Percentiles rank a stretch among this genome's conserved stretches.
phyloP scores from a whole-genome alignment of 352 stramenopile species.

The Phytophthora tentaculata region DNA sequence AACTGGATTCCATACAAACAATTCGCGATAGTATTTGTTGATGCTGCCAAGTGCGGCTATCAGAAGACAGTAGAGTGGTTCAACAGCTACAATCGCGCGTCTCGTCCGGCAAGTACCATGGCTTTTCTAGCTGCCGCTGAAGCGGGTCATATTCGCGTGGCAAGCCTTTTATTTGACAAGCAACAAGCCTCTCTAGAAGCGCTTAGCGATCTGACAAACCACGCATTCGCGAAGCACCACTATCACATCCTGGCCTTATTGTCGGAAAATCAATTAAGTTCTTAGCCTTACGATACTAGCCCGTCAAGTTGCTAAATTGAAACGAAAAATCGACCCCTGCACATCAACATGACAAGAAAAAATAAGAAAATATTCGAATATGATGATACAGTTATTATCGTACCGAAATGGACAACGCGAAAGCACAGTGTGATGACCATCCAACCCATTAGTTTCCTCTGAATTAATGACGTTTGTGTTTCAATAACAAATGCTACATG shows the following conservation, averaged over 20 bases:
- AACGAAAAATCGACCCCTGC: slow-evolving; percentile 19
- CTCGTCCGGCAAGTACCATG: not conserved
- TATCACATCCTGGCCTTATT: not conserved
- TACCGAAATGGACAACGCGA: slow-evolving; percentile 20
- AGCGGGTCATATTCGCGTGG: not conserved
- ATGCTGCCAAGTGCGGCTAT: not conserved
- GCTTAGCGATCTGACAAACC: not conserved
- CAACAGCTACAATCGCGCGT: not conserved
- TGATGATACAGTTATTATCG: not conserved
- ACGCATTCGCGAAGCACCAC: not conserved
- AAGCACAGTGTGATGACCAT: slow-evolving; percentile 16
- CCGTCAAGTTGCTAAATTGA: not conserved
- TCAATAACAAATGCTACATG: slow-evolving; percentile 39
- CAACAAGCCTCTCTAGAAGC: not conserved
- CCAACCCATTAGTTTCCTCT: slow-evolving; percentile 21
- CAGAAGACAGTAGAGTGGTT: not conserved
- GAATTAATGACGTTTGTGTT: slow-evolving; percentile 24
- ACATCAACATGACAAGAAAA: not conserved
- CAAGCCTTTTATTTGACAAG: not conserved
- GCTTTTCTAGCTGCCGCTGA: not conserved
- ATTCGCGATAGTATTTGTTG: not conserved
- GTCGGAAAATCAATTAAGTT: not conserved
- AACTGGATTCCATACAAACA: not conserved
- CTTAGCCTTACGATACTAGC: not conserved
- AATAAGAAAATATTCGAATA: not conserved